phyloP scores from a whole-genome alignment of 2,329 filamentous ascomycete genomes.

The Clonostachys sp. region DNA sequence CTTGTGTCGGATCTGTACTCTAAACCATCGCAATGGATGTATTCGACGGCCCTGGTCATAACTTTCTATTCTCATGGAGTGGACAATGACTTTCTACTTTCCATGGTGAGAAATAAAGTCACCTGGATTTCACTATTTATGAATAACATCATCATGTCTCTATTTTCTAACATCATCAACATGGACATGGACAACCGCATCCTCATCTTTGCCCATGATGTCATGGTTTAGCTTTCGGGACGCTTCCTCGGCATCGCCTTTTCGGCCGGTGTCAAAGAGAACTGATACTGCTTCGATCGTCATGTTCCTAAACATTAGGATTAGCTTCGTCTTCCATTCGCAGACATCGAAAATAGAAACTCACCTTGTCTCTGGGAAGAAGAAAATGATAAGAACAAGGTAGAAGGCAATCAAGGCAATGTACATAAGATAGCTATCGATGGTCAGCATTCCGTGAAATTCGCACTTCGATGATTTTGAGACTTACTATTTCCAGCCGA shows the following conservation, averaged over 20 bases:
- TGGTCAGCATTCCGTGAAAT: neutral
- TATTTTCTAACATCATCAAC: too few relatives aligned
- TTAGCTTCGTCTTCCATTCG: neutral
- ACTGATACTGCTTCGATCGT: slow-evolving; percentile 3
- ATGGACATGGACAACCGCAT: too few relatives aligned
- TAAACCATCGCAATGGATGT: too few relatives aligned
- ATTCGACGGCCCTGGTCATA: too few relatives aligned
- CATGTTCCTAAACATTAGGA: neutral
- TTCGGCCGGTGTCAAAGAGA: slow-evolving; percentile 3
- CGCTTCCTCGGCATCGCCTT: slow-evolving; percentile 1
- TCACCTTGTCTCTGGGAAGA: slow-evolving; percentile 13
- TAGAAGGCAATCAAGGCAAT: slow-evolving; percentile 11
- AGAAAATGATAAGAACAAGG: slow-evolving; percentile 9
- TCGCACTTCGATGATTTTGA: neutral
- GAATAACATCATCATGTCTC: too few relatives aligned
- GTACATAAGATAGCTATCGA: slow-evolving; percentile 4
- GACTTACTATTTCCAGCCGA: slow-evolving; percentile 13
- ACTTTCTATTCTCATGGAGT: too few relatives aligned
- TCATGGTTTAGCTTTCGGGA: neutral
- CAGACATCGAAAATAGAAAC: neutral
- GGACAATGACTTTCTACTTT: too few relatives aligned
- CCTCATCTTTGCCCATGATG: neutral
- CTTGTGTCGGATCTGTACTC: too few relatives aligned
- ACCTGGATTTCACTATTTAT: too few relatives aligned
- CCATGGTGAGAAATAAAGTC: too few relatives aligned